Percentiles rank a stretch among this genome's conserved stretches.
phyloP scores from a whole-genome alignment of 768 basidiomycete genomes.

The Mycena capillaripes region DNA sequence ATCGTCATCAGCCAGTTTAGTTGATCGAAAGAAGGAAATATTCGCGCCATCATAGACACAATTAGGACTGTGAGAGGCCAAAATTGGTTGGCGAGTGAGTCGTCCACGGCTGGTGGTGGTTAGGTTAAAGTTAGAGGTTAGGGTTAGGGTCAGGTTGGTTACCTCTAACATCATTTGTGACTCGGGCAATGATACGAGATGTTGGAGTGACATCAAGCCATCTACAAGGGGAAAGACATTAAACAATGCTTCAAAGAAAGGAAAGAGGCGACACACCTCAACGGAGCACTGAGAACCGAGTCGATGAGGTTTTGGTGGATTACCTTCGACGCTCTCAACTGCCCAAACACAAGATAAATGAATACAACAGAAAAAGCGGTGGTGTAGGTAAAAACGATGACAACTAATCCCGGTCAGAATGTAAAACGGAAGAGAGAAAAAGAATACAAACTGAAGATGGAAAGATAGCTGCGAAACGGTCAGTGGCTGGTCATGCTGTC shows the following conservation, averaged over 20 bases:
- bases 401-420: not conserved
- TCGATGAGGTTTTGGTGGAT: constrained; percentile 57
- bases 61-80: constrained; percentile 43
- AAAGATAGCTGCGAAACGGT: constrained; percentile 9
- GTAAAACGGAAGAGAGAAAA: not conserved
- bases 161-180: constrained; percentile 65
- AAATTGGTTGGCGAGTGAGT: constrained; percentile 51
- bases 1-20: not conserved
- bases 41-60: constrained; percentile 47
- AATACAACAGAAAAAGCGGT: constrained; percentile 44
- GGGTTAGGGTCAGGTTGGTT: no score
- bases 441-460: constrained; percentile 17
- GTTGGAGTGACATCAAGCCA: constrained; percentile 42
- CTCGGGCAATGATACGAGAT: constrained; percentile 60
- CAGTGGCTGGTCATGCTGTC: not conserved
- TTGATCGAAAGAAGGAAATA: constrained; percentile 43
- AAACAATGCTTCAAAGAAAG: not conserved
- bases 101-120: constrained; percentile 38
- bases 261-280: constrained; percentile 46
- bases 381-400: constrained; percentile 43
- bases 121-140: no score
- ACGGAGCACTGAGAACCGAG: constrained; percentile 59
- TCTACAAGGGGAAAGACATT: constrained; percentile 35
- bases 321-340: constrained; percentile 53
- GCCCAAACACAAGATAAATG: constrained; percentile 50